Evolutionary conservation across 2,329 filamentous ascomycete species (phyloP), one percentile per base, ranked within the genome.

Genomic region (Sarocladium kiliense): DNA sequence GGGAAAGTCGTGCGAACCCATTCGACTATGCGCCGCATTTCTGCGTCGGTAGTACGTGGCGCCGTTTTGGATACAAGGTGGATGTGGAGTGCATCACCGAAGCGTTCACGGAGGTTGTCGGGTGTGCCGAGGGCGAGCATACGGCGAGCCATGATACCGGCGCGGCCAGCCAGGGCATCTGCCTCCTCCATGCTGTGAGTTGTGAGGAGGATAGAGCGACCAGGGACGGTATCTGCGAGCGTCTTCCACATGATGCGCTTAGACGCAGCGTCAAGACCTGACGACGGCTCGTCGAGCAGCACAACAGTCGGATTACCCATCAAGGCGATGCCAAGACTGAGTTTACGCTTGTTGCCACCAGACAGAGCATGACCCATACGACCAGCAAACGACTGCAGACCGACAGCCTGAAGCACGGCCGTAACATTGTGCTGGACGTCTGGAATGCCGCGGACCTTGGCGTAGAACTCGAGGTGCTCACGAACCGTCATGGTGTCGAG

Each of bases 131-230:
- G 77, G 0, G 91, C 92, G 21, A 97, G 77, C 91, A 97, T 95
- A 30, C 85, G 80, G 62, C 83, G 81, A 9, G 91, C 89, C 72
- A 97, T 84, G 61, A 97, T 96, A 12, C 91, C 93, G 0, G 88
- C 91, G 1, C 91, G 81, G 27, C 84, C 85, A 0, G 92, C 92
- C 2, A 97, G 77, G 1, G 91, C 91, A 64, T 96, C 91, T 0
- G 92, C 93, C 71, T 97, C 93, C 68, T 97, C 92, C 91, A 97
- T 96, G 50, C 84, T 89, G 69, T 97, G 93, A 0, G 93, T 97
- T 0, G 93, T 97, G 18, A 97, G 79, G 1, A 97, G 77, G 16
- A 97, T 82, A 0, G 87, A 89, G n/a, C 92, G 82, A 0, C 91
- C 91, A 0, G 84, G 81, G 0, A 87, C 85, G 3, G 92, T 85